Conservation (phyloP, 108 stramenopile genomes). For the Cyclotella choctawhatcheeana region DNA sequence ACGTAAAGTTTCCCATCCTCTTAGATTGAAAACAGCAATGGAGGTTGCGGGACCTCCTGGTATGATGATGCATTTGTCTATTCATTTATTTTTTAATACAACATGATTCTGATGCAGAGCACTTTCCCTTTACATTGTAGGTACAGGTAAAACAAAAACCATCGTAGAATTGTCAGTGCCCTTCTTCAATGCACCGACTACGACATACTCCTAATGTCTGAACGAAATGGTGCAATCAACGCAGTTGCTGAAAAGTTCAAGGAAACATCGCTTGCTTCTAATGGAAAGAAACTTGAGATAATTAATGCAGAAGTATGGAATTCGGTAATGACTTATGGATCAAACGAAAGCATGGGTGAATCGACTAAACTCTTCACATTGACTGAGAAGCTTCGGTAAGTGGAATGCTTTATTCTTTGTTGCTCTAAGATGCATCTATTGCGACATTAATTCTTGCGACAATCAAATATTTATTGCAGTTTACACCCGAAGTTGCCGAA, state of each 20-base stretch:
- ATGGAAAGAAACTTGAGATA: constrained; percentile 11
- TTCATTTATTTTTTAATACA: not conserved
- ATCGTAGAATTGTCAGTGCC: constrained; percentile 55
- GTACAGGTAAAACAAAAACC: constrained; percentile 60
- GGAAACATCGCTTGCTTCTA: constrained; percentile 17
- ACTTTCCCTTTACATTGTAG: not conserved
- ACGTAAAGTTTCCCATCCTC: constrained; percentile 52
- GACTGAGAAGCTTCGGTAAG: constrained; percentile 47
- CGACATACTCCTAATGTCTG: constrained; percentile 50
- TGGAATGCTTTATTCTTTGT: not conserved
- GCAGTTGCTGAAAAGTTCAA: constrained; percentile 61
- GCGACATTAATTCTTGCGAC: too few relatives aligned
- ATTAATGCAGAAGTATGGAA: constrained; percentile 46
- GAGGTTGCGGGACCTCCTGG: constrained; percentile 65
- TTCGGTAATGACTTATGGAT: constrained; percentile 47
- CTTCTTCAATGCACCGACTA: constrained; percentile 47
- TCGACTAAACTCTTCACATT: constrained; percentile 48
- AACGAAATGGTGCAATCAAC: constrained; percentile 64
- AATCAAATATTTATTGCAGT: too few relatives aligned
- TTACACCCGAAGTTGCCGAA: constrained; percentile 36
- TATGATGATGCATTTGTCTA: constrained; percentile 4
- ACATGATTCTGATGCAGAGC: not conserved
- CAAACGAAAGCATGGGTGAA: constrained; percentile 40
- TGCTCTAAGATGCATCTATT: too few relatives aligned
- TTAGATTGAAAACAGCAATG: constrained; percentile 50